Evolutionary conservation across 257 asterid genomes (phyloP).

Genomic region (Prunella vulgaris): DNA sequence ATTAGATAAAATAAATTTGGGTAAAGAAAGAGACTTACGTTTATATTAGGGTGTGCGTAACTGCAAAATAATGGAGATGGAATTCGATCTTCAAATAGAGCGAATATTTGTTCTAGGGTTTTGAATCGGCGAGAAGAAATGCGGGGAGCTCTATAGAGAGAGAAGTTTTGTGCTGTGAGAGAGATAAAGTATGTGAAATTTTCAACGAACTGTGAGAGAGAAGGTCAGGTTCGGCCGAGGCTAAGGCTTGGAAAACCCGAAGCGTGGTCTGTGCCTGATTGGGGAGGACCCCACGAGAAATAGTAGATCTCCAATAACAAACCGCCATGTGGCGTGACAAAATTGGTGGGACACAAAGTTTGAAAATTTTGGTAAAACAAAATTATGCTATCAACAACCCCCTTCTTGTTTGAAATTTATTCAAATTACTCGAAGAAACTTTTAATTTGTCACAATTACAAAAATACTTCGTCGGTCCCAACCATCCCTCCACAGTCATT

Average conservation of each 20-base stretch:
- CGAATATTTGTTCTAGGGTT: constrained; percentile 35
- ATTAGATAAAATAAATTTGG: background rate
- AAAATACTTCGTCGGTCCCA: too few relatives aligned
- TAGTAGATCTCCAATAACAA: background rate
- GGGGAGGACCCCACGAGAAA: background rate
- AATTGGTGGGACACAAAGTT: background rate
- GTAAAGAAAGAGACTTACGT: constrained; percentile 25
- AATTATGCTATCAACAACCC: background rate
- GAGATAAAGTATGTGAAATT: constrained; percentile 28
- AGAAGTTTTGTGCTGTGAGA: constrained; percentile 25
- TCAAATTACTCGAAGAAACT: too few relatives aligned
- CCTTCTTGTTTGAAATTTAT: too few relatives aligned
- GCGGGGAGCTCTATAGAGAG: constrained; percentile 20
- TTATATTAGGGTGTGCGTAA: background rate
- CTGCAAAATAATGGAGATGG: constrained; percentile 25
- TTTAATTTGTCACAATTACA: too few relatives aligned
- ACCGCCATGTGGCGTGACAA: background rate
- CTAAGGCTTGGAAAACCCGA: constrained; percentile 20
- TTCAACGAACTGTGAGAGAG: constrained; percentile 43
- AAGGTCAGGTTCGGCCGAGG: constrained; percentile 5
- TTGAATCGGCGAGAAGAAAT: constrained; percentile 39
- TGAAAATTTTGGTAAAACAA: background rate
- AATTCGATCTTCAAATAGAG: constrained; percentile 33
- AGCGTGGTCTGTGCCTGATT: background rate
- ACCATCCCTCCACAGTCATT: too few relatives aligned